Percentiles rank a stretch among this genome's conserved stretches.
Evolutionary conservation across 164 flowering plant species (phyloP).

Genomic region (Houttuynia cordata): DNA sequence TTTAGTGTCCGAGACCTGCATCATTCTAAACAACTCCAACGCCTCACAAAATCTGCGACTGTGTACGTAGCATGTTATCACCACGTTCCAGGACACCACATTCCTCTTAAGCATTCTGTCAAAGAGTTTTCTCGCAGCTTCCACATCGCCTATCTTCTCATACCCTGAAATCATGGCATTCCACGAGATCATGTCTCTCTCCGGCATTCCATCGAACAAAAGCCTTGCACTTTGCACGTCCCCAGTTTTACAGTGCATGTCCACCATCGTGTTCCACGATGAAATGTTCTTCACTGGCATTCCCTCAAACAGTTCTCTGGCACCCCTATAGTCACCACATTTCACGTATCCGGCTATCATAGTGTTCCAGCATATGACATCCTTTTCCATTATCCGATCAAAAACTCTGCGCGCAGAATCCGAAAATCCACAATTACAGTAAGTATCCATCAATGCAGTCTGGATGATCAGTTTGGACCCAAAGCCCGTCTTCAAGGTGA

Average conservation of each 20-base stretch:
- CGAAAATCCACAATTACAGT: constrained; percentile 12
- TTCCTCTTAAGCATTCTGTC: constrained; percentile 17
- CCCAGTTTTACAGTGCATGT: constrained; percentile 18
- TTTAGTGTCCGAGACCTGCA: constrained; percentile 16
- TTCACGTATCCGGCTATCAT: constrained; percentile 16
- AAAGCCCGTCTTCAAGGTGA: constrained; percentile 11
- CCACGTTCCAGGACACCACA: constrained; percentile 25
- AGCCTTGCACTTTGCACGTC: constrained; percentile 13
- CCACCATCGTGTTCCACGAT: constrained; percentile 21
- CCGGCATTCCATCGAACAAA: constrained; percentile 18
- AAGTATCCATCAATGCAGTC: constrained; percentile 19
- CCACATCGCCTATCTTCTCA: constrained; percentile 16
- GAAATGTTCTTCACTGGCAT: constrained; percentile 17
- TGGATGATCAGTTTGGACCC: constrained; percentile 8
- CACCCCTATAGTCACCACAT: constrained; percentile 14
- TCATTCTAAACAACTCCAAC: constrained; percentile 17
- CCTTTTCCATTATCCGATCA: constrained; percentile 11
- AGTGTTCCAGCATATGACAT: constrained; percentile 24
- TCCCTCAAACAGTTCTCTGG: constrained; percentile 14
- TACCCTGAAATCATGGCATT: constrained; percentile 18
- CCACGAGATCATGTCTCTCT: constrained; percentile 19
- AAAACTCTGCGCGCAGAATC: constrained; percentile 9
- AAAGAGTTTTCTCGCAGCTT: constrained; percentile 8
- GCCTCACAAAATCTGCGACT: constrained; percentile 10
- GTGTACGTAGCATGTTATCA: constrained; percentile 19